Evolutionary conservation across 352 stramenopile genomes (phyloP).

Genomic region (Phytophthora macrochlamydospora): DNA sequence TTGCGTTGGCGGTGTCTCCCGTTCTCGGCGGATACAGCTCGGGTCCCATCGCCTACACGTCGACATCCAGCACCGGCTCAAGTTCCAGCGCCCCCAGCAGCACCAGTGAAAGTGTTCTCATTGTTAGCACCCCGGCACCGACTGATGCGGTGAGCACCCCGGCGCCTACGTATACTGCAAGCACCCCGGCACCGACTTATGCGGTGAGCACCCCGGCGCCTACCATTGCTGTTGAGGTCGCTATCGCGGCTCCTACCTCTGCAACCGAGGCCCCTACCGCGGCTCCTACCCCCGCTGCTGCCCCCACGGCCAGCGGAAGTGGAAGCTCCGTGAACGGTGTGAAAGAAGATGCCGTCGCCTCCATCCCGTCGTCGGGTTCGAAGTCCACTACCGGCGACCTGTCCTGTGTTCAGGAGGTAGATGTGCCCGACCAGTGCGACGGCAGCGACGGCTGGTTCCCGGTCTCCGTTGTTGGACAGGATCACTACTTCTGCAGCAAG

Average conservation of each 20-base stretch:
- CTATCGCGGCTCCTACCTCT: too few relatives aligned
- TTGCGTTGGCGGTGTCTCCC: slow-evolving; percentile 17
- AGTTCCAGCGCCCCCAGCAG: slow-evolving; percentile 3
- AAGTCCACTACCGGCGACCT: neutral
- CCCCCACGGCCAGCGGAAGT: slow-evolving; percentile 1
- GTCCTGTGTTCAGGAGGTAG: slow-evolving; percentile 22
- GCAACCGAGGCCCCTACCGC: too few relatives aligned
- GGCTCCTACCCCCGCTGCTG: too few relatives aligned
- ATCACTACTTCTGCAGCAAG: slow-evolving; percentile 38
- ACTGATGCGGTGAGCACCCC: too few relatives aligned
- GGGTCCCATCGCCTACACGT: slow-evolving; percentile 7
- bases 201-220: too few relatives aligned
- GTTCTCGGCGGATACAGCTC: slow-evolving; percentile 14
- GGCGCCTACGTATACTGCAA: too few relatives aligned
- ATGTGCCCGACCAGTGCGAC: slow-evolving; percentile 29
- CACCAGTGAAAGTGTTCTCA: slow-evolving; percentile 8
- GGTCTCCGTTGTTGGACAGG: slow-evolving; percentile 32
- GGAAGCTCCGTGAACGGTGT: neutral
- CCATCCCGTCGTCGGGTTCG: neutral
- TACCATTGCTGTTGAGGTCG: too few relatives aligned
- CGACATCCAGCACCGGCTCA: neutral
- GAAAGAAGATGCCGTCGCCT: neutral
- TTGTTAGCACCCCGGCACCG: too few relatives aligned
- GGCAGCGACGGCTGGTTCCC: slow-evolving; percentile 36
- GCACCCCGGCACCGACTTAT: too few relatives aligned